Percentiles rank a stretch among this genome's conserved stretches.
phyloP scores from a whole-genome alignment of 768 basidiomycete species.

The Trametes cinnabarina region DNA sequence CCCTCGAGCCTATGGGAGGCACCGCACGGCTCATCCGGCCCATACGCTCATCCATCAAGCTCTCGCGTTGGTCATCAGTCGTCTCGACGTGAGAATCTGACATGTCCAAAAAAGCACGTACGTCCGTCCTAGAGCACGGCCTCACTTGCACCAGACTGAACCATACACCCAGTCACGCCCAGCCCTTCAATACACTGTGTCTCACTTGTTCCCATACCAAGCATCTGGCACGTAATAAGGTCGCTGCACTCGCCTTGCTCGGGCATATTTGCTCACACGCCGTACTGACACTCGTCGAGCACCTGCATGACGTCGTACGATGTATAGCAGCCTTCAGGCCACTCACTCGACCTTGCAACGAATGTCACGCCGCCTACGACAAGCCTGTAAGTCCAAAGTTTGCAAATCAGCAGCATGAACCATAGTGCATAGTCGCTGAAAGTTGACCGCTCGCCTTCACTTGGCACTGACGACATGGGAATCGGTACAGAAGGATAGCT shows the following conservation, averaged over 20 bases:
- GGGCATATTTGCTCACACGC: constrained; percentile 8
- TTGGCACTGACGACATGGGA: constrained; percentile 8
- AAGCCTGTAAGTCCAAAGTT: no score
- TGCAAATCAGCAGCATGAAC: no score
- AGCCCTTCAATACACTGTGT: not conserved
- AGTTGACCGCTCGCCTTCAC: not conserved
- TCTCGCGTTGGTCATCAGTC: constrained; percentile 14
- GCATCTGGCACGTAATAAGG: constrained; percentile 5
- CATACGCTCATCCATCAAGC: not conserved
- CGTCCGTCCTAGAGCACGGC: constrained; percentile 7
- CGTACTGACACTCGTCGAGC: not conserved
- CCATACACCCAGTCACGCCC: not conserved
- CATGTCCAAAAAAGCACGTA: constrained; percentile 3
- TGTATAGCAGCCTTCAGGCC: not conserved
- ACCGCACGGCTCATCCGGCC: not conserved
- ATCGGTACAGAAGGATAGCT: constrained; percentile 4
- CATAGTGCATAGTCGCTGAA: not conserved
- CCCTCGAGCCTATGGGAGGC: not conserved
- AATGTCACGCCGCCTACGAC: no score
- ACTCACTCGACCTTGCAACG: no score
- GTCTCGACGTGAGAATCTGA: constrained; percentile 5
- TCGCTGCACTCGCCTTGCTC: not conserved
- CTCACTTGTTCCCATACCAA: constrained; percentile 2
- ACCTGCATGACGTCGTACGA: not conserved
- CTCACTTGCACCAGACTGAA: constrained; percentile 1